These are phyloP conservation scores for Saccharomyces kudriavzevii DNA, from an alignment of 805 yeast species.

Conservation along the genomic window DNA sequence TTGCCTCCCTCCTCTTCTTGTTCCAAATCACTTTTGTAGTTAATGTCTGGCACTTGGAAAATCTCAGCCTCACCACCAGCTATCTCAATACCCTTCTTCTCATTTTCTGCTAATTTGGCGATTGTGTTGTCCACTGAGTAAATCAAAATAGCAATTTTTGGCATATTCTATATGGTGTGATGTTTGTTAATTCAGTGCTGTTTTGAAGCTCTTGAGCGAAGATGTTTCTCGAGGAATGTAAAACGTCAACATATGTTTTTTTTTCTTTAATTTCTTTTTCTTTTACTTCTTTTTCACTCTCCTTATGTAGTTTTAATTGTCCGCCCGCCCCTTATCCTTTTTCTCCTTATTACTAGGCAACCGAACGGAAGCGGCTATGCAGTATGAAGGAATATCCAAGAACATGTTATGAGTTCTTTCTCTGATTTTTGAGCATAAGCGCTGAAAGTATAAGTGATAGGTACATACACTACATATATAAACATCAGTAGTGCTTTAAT, in stretches of 20 bases:
- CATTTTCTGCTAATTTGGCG: slow-evolving; percentile 57
- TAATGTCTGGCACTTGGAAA: slow-evolving; percentile 74
- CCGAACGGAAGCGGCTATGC: not conserved
- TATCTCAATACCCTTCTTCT: slow-evolving; percentile 58
- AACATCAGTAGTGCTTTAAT: not conserved
- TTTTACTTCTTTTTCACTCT: not conserved
- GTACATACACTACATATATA: not conserved
- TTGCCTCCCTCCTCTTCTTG: slow-evolving; percentile 34
- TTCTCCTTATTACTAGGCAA: not conserved
- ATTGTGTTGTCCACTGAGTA: slow-evolving; percentile 80
- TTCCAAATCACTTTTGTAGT: slow-evolving; percentile 34
- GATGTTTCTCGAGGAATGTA: not conserved
- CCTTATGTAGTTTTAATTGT: not conserved
- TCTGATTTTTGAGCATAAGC: not conserved
- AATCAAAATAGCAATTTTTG: slow-evolving; percentile 62
- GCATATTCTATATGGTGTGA: slow-evolving; percentile 5
- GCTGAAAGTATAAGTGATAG: not conserved
- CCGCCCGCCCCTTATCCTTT: not conserved
- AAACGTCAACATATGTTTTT: not conserved
- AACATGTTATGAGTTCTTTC: not conserved
- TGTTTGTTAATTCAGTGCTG: not conserved
- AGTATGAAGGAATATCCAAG: not conserved
- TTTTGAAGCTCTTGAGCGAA: not conserved
- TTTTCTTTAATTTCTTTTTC: not conserved
- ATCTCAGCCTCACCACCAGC: slow-evolving; percentile 66